phyloP scores from a whole-genome alignment of 108 stramenopile species.

The Mayamaea pseudoterrestris region DNA sequence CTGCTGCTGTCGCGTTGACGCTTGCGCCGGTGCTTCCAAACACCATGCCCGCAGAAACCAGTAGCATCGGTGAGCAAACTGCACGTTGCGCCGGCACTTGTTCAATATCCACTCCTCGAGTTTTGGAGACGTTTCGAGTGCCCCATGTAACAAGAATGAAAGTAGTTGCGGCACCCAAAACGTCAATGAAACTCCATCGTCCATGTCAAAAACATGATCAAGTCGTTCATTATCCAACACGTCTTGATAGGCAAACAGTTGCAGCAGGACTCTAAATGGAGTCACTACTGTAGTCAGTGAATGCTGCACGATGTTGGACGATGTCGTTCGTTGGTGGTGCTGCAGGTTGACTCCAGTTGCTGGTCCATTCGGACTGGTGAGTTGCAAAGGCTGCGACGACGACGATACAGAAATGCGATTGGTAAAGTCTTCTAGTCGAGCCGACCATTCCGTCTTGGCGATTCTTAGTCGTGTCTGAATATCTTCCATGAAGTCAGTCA shows the following conservation, averaged over 20 bases:
- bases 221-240: constrained; percentile 47
- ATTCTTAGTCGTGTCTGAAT: constrained; percentile 20
- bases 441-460: constrained; percentile 36
- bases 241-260: constrained; percentile 81
- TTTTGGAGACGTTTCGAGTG: constrained; percentile 47
- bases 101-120: constrained; percentile 77
- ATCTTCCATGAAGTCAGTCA: constrained; percentile 25
- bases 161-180: constrained; percentile 78
- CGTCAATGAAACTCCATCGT: constrained; percentile 38
- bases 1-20: constrained; percentile 1
- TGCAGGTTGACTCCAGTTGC: background rate
- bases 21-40: constrained; percentile 22
- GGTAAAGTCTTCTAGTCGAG: constrained; percentile 27
- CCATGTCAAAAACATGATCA: constrained; percentile 49
- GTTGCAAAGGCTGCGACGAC: background rate
- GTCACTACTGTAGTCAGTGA: constrained; percentile 17
- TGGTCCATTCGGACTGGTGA: background rate
- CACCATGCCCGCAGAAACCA: constrained; percentile 84
- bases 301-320: background rate
- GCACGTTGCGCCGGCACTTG: constrained; percentile 45
- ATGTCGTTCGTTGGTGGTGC: constrained; percentile 5
- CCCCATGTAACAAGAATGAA: constrained; percentile 79
- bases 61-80: constrained; percentile 80
- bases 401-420: constrained; percentile 3
- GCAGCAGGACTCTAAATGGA: constrained; percentile 68